Evolutionary conservation across 495 filamentous ascomycete species (phyloP).

Genomic region (Chaetomium fimeti): DNA sequence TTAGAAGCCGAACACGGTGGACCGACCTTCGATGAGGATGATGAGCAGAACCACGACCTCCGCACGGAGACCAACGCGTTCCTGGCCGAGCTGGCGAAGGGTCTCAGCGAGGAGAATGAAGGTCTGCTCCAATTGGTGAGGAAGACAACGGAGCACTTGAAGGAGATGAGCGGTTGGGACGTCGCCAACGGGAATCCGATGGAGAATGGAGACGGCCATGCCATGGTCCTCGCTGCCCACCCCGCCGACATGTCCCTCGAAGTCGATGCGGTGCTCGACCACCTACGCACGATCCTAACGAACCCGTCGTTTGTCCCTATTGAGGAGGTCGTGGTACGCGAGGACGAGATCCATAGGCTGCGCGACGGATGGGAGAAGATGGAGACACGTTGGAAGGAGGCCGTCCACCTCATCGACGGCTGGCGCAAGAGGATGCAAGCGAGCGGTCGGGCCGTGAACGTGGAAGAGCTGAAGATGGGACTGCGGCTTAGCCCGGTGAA

Average conservation of each 20-base stretch:
- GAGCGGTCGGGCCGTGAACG: constrained; percentile 73
- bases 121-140: constrained; percentile 69
- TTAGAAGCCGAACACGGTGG: constrained; percentile 36
- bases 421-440: constrained; percentile 83
- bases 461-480: constrained; percentile 78
- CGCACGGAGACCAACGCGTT: constrained; percentile 89
- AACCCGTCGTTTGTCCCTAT: constrained; percentile 95
- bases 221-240: constrained; percentile 52
- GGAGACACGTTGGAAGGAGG: constrained; percentile 86
- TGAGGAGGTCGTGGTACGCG: constrained; percentile 86
- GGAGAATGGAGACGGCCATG: constrained; percentile 41
- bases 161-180: constrained; percentile 73
- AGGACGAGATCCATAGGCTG: constrained; percentile 81
- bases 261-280: constrained; percentile 71
- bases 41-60: constrained; percentile 67
- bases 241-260: constrained; percentile 72
- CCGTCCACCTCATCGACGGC: constrained; percentile 83
- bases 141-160: constrained; percentile 66
- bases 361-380: constrained; percentile 86
- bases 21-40: constrained; percentile 46
- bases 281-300: constrained; percentile 77
- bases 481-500: constrained; percentile 64
- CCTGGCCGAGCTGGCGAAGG: constrained; percentile 81
- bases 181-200: constrained; percentile 20
- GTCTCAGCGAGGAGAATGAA: constrained; percentile 92